Evolutionary conservation across 805 yeast genomes (phyloP).

Genomic region (Teunomyces panamensis): DNA sequence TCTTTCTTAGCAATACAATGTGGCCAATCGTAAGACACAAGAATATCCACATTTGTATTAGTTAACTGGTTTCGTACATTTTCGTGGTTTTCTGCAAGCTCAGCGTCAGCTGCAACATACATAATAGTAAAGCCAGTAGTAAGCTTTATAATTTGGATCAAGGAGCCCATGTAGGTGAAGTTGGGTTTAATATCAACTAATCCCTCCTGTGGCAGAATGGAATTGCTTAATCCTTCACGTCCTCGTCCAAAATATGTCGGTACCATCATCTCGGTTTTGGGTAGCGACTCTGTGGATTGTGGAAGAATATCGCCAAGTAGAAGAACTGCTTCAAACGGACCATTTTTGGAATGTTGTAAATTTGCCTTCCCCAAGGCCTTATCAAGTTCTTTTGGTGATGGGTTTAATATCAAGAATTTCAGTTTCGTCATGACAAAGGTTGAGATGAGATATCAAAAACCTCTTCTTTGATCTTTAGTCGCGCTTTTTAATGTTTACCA

Average conservation of each 20-base stretch:
- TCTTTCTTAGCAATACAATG: constrained; percentile 44
- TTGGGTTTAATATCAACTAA: constrained; percentile 22
- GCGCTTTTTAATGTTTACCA: neutral
- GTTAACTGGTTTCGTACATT: constrained; percentile 13
- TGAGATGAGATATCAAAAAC: neutral
- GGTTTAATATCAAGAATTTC: constrained; percentile 46
- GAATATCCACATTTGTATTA: constrained; percentile 43
- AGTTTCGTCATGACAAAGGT: constrained; percentile 12
- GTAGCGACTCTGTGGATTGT: constrained; percentile 10
- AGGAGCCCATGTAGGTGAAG: constrained; percentile 34
- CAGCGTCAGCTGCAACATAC: constrained; percentile 31
- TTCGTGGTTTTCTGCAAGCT: constrained; percentile 5
- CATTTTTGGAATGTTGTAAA: constrained; percentile 52
- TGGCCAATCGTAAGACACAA: constrained; percentile 65
- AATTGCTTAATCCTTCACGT: constrained; percentile 15
- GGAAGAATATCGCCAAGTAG: constrained; percentile 48
- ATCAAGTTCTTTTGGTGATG: constrained; percentile 38
- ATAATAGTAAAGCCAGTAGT: constrained; percentile 48
- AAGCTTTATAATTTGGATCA: constrained; percentile 29
- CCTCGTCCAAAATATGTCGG: constrained; percentile 27
- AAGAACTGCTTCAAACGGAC: constrained; percentile 60
- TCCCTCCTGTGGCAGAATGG: constrained; percentile 12
- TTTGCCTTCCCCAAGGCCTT: constrained; percentile 47
- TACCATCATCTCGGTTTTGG: constrained; percentile 17
- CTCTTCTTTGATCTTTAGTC: neutral